Base-by-base conservation (phyloP, 176 grass and related monocot species). In the Cenchrus fungigraminus region DNA sequence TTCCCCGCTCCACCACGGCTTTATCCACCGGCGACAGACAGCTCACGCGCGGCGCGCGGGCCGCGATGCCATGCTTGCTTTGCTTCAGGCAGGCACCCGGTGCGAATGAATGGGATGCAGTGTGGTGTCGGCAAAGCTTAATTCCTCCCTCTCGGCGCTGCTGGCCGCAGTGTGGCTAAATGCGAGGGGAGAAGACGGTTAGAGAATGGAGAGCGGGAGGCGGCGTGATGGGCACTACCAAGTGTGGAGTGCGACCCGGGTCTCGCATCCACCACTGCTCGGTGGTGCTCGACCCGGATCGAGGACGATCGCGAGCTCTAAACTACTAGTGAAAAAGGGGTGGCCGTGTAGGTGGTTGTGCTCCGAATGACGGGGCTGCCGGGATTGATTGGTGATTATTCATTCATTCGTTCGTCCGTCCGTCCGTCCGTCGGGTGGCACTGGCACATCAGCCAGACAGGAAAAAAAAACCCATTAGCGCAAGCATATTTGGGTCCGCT, bases 121-220 rank as follows among this genome's bases (percentile, higher is more conserved):
- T 91, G 89, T 37, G 70, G 81, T 83, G 89, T 84, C 85, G 89
- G 85, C 89, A 87, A 91, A 63, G 81, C 63, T 64, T 49, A 65
- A 61, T 80, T 62, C 89, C 47, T 34, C 13, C 45, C 78, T 51
- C 71, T 8, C 6, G 17, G 64, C 12, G 29, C 63, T 34, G 65
- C 15, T 50, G 70, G 45, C 45, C 12, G n/a, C n/a, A 29, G 46
- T 14, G 69, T 50, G 44, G 22, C 15, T 68, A 83, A 87, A 90
- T 90, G 25, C 14, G 31, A 7, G 1, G 50, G 12, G 12, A 9
- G 10, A 4, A 4, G 43, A 1, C 37, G 15, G 6, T 19, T 40
- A 40, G 37, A 31, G 79, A 47, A 81, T 65, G 45, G 12, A 8
- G 20, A 19, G 66, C 59, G 49, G 53, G 51, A 40, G 77, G 40